Evolutionary conservation across 176 grass and related monocot species (phyloP).

Genomic region (Zizania latifolia): DNA sequence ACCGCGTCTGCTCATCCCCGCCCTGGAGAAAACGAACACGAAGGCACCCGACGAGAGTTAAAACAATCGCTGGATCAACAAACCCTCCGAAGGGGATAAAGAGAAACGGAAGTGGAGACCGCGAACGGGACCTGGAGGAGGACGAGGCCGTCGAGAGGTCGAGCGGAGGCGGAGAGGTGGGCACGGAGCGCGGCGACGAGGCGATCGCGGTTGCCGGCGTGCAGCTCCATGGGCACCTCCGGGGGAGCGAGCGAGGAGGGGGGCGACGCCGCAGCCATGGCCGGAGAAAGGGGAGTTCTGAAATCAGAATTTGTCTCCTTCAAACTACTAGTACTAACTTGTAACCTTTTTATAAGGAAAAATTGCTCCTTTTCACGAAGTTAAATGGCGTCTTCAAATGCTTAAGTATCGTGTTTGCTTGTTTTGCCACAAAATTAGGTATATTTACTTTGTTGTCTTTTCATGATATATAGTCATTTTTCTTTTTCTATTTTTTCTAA

Average conservation of each 20-base stretch:
- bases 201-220: constrained; percentile 61
- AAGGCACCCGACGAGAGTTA: neutral
- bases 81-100: neutral
- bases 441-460: no score
- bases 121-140: constrained; percentile 57
- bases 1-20: constrained; percentile 63
- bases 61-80: neutral
- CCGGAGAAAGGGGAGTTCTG: neutral
- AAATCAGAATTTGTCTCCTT: no score
- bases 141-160: constrained; percentile 47
- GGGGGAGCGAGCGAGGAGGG: constrained; percentile 42
- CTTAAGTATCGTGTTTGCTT: no score
- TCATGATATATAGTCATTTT: no score
- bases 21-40: constrained; percentile 27
- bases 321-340: no score
- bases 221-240: constrained; percentile 75
- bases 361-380: no score
- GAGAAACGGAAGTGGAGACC: no score
- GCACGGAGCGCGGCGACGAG: constrained; percentile 52
- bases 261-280: constrained; percentile 37
- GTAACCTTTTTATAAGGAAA: no score
- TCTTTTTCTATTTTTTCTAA: no score
- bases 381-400: no score
- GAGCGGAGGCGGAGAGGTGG: constrained; percentile 42
- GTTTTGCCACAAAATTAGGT: no score